These are phyloP conservation scores for Polyporus arcularius DNA, from an alignment of 768 basidiomycete genomes.

Conservation along the genomic window DNA sequence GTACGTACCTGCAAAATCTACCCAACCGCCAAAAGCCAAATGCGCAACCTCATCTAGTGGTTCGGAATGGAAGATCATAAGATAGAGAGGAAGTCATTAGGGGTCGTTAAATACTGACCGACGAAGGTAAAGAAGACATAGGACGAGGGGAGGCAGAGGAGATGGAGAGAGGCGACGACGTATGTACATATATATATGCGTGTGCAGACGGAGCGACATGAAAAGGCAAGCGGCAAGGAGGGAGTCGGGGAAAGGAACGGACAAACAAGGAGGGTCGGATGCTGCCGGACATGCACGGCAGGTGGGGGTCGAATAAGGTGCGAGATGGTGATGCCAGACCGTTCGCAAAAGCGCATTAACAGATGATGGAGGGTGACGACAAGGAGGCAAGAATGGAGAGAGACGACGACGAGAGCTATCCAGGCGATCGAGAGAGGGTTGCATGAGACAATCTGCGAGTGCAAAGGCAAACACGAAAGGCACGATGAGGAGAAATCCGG, in stretches of 20 bases:
- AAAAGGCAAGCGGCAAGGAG: not conserved
- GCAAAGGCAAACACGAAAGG: not conserved
- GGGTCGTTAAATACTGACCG: conserved; percentile 24
- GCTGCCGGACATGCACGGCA: conserved; percentile 12
- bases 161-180: not conserved
- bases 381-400: not conserved
- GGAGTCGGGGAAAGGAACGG: not conserved
- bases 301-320: conserved; percentile 9
- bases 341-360: conserved; percentile 2
- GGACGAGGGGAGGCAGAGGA: not conserved
- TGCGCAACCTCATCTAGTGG: not conserved
- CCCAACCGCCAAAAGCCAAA: not conserved
- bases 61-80: conserved; percentile 7
- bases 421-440: not conserved
- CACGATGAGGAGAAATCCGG: conserved; percentile 10
- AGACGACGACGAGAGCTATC: conserved; percentile 1
- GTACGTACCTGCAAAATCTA: not conserved
- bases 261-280: conserved; percentile 17
- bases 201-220: not conserved
- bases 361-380: conserved; percentile 1
- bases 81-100: conserved; percentile 21
- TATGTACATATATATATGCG: conserved; percentile 17
- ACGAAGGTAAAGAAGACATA: conserved; percentile 5
- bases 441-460: not conserved
- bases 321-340: not conserved